A percentile compares a stretch with the other conserved stretches of the same genome.
These are phyloP conservation scores for Trichoderma hamatum DNA, from an alignment of 2,329 filamentous ascomycete species.

Conservation along the genomic window DNA sequence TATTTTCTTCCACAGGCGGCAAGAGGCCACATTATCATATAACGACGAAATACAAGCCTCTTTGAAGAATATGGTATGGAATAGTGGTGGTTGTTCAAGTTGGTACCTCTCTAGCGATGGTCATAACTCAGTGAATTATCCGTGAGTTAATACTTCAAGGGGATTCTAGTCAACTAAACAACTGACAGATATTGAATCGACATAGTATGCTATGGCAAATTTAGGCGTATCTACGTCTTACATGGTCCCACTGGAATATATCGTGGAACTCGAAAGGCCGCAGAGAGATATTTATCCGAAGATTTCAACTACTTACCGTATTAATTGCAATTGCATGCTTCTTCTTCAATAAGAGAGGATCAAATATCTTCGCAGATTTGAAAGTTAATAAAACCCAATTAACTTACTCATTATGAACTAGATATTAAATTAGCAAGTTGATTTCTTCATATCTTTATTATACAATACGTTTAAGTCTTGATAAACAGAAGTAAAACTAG, in stretches of 20 bases:
- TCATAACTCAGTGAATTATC: not conserved
- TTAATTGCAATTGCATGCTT: not conserved
- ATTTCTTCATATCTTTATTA: too few species aligned
- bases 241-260: not conserved
- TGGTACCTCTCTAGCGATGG: conserved; percentile 1
- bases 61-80: conserved; percentile 4
- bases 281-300: not conserved
- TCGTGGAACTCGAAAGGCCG: not conserved
- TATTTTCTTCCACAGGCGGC: conserved; percentile 47
- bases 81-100: not conserved
- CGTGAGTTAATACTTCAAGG: not conserved
- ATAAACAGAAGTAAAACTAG: too few species aligned
- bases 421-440: too few species aligned
- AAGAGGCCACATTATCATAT: conserved; percentile 27
- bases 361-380: too few species aligned
- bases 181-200: not conserved
- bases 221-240: not conserved
- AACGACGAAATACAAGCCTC: not conserved
- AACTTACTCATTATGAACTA: too few species aligned
- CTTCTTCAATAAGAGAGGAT: not conserved
- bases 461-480: too few species aligned
- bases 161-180: too few species aligned
- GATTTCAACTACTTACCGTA: not conserved
- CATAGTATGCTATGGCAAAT: conserved; percentile 2
- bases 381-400: too few species aligned